Conservation (phyloP, 176 grass and related monocot genomes). For the Areca catechu region DNA sequence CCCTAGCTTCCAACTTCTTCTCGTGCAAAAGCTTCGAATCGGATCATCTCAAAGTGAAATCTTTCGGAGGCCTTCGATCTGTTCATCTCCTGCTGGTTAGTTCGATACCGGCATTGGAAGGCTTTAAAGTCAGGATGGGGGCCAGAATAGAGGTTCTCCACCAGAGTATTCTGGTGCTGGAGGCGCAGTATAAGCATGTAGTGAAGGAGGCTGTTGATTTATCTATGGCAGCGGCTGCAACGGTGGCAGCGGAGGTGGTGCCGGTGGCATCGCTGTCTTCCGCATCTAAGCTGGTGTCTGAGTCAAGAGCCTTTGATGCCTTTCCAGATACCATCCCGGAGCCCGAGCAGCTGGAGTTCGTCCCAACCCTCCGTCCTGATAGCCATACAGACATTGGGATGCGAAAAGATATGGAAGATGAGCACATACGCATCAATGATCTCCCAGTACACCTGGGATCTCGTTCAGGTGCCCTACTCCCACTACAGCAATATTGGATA, state of each 20-base stretch:
- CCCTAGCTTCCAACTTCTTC: too few relatives aligned
- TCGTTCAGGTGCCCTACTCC: slow-evolving; percentile 42
- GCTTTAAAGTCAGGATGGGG: slow-evolving; percentile 1
- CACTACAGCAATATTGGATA: too few relatives aligned
- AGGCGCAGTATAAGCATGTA: neutral
- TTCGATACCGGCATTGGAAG: too few relatives aligned
- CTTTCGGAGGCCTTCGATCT: too few relatives aligned
- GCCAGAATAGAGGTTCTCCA: slow-evolving; percentile 3
- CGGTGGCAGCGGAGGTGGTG: too few relatives aligned
- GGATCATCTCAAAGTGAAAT: too few relatives aligned
- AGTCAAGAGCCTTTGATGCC: slow-evolving; percentile 21
- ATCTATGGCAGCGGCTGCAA: neutral
- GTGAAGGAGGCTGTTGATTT: slow-evolving; percentile 1
- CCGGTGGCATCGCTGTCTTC: neutral
- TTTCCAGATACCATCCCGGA: slow-evolving; percentile 17
- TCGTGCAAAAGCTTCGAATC: too few relatives aligned
- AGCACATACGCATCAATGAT: slow-evolving; percentile 81
- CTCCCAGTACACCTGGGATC: slow-evolving; percentile 59
- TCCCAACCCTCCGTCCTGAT: slow-evolving; percentile 61
- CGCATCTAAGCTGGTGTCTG: slow-evolving; percentile 2
- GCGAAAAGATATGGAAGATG: slow-evolving; percentile 81
- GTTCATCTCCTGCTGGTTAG: too few relatives aligned
- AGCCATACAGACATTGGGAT: slow-evolving; percentile 80
- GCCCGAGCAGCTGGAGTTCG: slow-evolving; percentile 15
- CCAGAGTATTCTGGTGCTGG: slow-evolving; percentile 9